These are phyloP conservation scores for Dimargaris xerosporica DNA, from an alignment of 192 early-diverging fungal species.

Conservation along the genomic window DNA sequence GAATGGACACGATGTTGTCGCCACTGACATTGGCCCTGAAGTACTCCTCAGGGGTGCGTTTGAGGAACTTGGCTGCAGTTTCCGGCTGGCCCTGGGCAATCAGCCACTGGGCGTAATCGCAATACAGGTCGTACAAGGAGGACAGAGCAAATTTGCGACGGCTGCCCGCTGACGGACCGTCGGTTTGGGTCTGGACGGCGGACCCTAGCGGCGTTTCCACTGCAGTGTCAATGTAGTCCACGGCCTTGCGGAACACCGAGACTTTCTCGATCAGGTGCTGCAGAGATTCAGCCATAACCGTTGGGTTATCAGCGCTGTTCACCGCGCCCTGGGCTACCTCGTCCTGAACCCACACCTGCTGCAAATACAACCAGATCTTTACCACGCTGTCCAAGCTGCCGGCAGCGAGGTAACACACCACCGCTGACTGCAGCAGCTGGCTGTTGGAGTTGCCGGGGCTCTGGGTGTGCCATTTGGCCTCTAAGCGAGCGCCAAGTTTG, in stretches of 20 bases:
- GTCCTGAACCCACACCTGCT: slow-evolving; percentile 31
- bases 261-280: slow-evolving; percentile 82
- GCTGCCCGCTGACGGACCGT: slow-evolving; percentile 15
- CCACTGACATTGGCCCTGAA: slow-evolving; percentile 18
- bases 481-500: slow-evolving; percentile 43
- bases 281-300: slow-evolving; percentile 29
- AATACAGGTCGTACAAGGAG: slow-evolving; percentile 66
- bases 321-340: slow-evolving; percentile 23
- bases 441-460: slow-evolving; percentile 11
- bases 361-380: slow-evolving; percentile 16
- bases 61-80: slow-evolving; percentile 62
- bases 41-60: slow-evolving; percentile 56
- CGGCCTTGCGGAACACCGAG: slow-evolving; percentile 82
- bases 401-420: slow-evolving; percentile 67
- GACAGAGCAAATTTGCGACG: slow-evolving; percentile 35
- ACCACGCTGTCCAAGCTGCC: slow-evolving; percentile 40
- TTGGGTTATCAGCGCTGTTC: slow-evolving; percentile 13
- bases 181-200: slow-evolving; percentile 16
- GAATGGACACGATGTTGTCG: slow-evolving; percentile 35
- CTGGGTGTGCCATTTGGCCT: slow-evolving; percentile 27
- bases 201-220: slow-evolving; percentile 14
- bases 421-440: slow-evolving; percentile 28
- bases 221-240: slow-evolving; percentile 74
- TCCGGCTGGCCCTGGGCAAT: slow-evolving; percentile 59
- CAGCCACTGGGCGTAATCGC: slow-evolving; percentile 69